Base-by-base conservation (phyloP, 768 basidiomycete species). In the Clitopilus passeckerianus region DNA sequence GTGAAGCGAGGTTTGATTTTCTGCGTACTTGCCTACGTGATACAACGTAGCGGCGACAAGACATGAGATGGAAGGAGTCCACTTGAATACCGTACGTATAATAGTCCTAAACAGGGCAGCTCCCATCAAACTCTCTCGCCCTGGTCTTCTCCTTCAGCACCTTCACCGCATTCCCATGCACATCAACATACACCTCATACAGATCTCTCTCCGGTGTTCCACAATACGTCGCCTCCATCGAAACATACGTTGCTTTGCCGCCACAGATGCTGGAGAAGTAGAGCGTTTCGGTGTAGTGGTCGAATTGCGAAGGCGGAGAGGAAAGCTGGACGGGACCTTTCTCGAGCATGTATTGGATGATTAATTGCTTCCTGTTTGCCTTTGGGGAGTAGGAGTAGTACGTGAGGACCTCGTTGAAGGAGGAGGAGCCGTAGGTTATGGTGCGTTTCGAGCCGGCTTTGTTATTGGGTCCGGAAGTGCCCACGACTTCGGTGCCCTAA, bases 261-360 rank as follows among this genome's bases (percentile, higher is more conserved):
- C 46, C 46, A 20, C 46, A 50, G 20, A 50, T 50, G 20, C 46
- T 50, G 9, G 46, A 50, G 46, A 50, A 50, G 12, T 50, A 50
- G 2, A 50, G 20, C 10, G 46, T 50, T n/a, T 50, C 46, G 18
- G 46, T 50, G 22, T 50, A 50, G 18, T 18, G 18, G 46, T 50
- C 46, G 22, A 50, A 50, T 50, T 50, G 46, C 2, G 46, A 50
- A 50, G 46, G 46, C 18, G 46, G 46, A 12, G 46, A 50, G 20
- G 46, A 18, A 23, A 50, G 46, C 5, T 16, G 12, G 3, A 50
- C 46, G 2, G 46, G 46, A 7, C 46, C 46, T 50, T 50, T 50
- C n/a, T 50, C 46, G 46, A 50, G 46, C 46, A 50, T 50, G 22
- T 50, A 50, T 50, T 50, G 46, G 46, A 50, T 50, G 46, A 50